These are phyloP conservation scores for Boletus edulis DNA, from an alignment of 768 basidiomycete genomes.

Conservation along the genomic window DNA sequence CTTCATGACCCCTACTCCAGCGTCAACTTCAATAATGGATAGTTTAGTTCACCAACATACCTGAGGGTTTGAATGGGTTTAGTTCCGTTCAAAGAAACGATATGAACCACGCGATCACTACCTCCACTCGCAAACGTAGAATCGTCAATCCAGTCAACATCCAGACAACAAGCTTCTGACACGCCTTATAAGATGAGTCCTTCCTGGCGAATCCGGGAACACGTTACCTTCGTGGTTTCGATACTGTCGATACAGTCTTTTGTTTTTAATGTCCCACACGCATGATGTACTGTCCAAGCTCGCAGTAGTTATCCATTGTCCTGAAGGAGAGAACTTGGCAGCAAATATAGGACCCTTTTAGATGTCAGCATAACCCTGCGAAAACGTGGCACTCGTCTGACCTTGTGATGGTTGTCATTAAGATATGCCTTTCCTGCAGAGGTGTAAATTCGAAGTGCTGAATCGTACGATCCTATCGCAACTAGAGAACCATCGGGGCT, in stretches of 20 bases:
- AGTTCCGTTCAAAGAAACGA: constrained; percentile 52
- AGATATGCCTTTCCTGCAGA: constrained; percentile 61
- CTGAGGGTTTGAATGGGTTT: constrained; percentile 59
- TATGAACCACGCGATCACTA: constrained; percentile 61
- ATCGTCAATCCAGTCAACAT: constrained; percentile 77
- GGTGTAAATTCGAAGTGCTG: constrained; percentile 66
- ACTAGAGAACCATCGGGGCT: constrained; percentile 68
- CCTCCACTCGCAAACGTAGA: constrained; percentile 71
- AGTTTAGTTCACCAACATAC: constrained; percentile 39
- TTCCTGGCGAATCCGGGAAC: neutral
- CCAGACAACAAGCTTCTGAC: constrained; percentile 68
- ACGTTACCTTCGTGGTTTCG: constrained; percentile 59
- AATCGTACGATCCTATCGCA: constrained; percentile 78
- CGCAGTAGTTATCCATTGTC: constrained; percentile 70
- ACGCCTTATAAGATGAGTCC: constrained; percentile 6
- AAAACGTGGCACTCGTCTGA: constrained; percentile 29
- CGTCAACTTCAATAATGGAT: constrained; percentile 1
- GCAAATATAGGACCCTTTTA: constrained; percentile 78
- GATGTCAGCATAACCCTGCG: constrained; percentile 18
- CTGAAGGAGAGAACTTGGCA: constrained; percentile 69
- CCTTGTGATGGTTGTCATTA: constrained; percentile 62
- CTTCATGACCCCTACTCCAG: constrained; percentile 58
- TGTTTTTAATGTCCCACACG: constrained; percentile 72
- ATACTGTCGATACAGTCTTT: constrained; percentile 61
- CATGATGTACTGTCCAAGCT: constrained; percentile 77